Base-by-base conservation (phyloP, 768 basidiomycete genomes). In the Amanita inopinata region DNA sequence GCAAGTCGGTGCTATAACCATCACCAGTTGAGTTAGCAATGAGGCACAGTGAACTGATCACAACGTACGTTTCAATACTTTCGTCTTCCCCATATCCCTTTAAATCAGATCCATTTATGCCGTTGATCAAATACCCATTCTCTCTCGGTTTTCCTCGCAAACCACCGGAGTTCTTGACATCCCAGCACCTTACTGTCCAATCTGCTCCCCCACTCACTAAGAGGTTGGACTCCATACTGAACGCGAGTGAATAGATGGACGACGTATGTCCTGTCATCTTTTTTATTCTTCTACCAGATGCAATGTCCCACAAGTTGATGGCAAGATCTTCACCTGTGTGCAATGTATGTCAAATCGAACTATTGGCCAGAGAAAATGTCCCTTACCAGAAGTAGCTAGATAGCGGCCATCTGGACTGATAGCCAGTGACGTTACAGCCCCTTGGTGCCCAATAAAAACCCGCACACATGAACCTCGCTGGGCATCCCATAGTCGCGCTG, bases 111-210 rank as follows among this genome's bases (percentile, higher is more conserved):
- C 38, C 45, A 15, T 38, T 46, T 25, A 24, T 49, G n/a, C 53
- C 54, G 38, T 58, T 59, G 12, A 54, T 47, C 18, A 44, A 17
- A 33, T 40, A 38, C 8, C 75, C 79, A 53, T 78, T 80, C 56
- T 78, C 79, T 27, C 70, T 70, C 9, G 70, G 51, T 57, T 81
- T 85, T 17, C 52, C 62, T 18, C 69, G 71, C 8, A 62, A 56
- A 0, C 86, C 86, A 8, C 88, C 90, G 7, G 83, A 61, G 33
- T 71, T 63, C 61, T 86, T 93, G 25, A 96, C 82, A 58, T 99
- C 96, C 96, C 96, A 99, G 45, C 91, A 92, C n/a, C 94, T 73
- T 12, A 97, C 92, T 0, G 96, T 97, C 76, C 89, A 93, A 58
- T 99, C 96, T 22, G 90, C 79, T 18, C 85, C 75, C 4, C 93